Percentiles rank a stretch among this genome's conserved stretches.
Evolutionary conservation across 108 stramenopile species (phyloP).

Genomic region (Cyclotella cryptica): DNA sequence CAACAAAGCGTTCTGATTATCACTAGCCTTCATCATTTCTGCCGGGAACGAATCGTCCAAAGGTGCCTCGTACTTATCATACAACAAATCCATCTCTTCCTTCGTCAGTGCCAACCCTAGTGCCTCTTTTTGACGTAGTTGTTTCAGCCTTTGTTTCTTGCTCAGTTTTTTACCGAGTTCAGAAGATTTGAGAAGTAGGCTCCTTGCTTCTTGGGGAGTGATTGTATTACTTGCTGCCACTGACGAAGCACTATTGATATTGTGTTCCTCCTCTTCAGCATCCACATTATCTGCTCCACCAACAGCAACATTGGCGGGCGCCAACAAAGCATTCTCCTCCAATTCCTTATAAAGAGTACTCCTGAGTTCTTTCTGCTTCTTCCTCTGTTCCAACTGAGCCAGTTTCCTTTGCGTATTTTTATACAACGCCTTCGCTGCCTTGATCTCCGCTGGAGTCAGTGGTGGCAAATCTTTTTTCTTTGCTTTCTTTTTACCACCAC

Average conservation of each 20-base stretch:
- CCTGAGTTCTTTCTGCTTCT: conserved; percentile 69
- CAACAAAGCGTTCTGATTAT: conserved; percentile 14
- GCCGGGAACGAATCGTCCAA: conserved; percentile 12
- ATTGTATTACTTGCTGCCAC: conserved; percentile 25
- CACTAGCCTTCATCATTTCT: conserved; percentile 24
- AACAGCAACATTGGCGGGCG: conserved; percentile 30
- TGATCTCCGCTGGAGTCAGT: conserved; percentile 78
- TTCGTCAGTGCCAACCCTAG: conserved; percentile 68
- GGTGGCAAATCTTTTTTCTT: conserved; percentile 49
- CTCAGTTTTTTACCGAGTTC: conserved; percentile 62
- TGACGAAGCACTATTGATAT: conserved; percentile 6
- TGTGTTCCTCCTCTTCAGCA: conserved; percentile 12
- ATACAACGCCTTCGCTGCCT: conserved; percentile 68
- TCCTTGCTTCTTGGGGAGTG: conserved; percentile 35
- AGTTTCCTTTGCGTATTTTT: conserved; percentile 78
- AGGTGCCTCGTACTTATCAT: conserved; percentile 53
- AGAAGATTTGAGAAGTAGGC: conserved; percentile 46
- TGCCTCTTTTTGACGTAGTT: conserved; percentile 69
- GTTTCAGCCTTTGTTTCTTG: conserved; percentile 76
- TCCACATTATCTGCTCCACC: conserved; percentile 18
- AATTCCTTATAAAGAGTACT: conserved; percentile 70
- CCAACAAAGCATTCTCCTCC: conserved; percentile 52
- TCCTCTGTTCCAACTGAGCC: conserved; percentile 69
- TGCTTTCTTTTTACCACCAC: conserved; percentile 41
- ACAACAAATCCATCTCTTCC: conserved; percentile 78